Percentiles rank a stretch among this genome's conserved stretches.
phyloP scores from a whole-genome alignment of 2,329 filamentous ascomycete genomes.

The Polytolypa hystricis region DNA sequence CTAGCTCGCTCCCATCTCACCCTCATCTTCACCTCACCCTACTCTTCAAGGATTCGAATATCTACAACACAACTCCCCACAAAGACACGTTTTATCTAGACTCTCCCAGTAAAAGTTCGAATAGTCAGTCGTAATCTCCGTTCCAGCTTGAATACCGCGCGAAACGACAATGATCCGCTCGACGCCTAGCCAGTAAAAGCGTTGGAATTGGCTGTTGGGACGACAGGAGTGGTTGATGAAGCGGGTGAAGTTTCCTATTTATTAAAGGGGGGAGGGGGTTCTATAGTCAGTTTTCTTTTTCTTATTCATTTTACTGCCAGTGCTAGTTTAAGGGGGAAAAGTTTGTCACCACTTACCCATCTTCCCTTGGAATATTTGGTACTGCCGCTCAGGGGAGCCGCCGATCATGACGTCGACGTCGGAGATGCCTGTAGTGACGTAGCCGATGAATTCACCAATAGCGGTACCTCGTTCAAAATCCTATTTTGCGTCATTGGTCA shows the following conservation, averaged over 20 bases:
- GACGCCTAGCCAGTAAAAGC: constrained; percentile 46
- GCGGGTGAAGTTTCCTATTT: constrained; percentile 46
- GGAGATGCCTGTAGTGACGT: constrained; percentile 42
- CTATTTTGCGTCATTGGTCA: constrained; percentile 11
- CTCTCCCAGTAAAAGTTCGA: constrained; percentile 48
- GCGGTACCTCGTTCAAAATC: constrained; percentile 42
- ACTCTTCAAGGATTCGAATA: no score
- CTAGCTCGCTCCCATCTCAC: no score
- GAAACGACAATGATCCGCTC: constrained; percentile 47
- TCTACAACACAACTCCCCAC: constrained; percentile 41
- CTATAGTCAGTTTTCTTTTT: no score
- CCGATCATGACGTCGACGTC: constrained; percentile 47
- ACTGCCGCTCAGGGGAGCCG: constrained; percentile 27
- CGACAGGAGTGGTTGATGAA: constrained; percentile 51
- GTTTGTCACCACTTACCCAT: constrained; percentile 22
- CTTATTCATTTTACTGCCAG: no score
- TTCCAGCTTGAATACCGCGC: constrained; percentile 42
- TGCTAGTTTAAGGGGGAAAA: no score
- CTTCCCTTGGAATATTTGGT: constrained; percentile 49
- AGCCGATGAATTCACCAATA: constrained; percentile 46
- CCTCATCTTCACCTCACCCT: no score
- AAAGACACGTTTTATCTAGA: constrained; percentile 45
- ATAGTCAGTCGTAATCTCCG: constrained; percentile 49
- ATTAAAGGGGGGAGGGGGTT: no score
- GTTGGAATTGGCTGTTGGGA: constrained; percentile 46